A percentile compares a stretch with the other conserved stretches of the same genome.
phyloP scores from a whole-genome alignment of 2,329 filamentous ascomycete species.

The Pseudonectria buxi region DNA sequence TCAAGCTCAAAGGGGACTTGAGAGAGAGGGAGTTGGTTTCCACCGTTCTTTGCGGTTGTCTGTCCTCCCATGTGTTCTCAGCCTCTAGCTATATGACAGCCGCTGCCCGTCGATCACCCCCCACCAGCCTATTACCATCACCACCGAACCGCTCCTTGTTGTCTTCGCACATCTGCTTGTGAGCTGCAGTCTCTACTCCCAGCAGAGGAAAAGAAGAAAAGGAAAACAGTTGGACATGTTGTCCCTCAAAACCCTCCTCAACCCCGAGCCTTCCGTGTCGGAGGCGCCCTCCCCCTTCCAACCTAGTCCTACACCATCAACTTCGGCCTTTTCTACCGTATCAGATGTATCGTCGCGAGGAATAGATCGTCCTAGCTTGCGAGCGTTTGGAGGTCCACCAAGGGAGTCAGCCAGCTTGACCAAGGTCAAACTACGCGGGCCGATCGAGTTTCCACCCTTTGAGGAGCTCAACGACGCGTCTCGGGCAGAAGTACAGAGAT shows the following conservation, averaged over 20 bases:
- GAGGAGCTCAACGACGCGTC: conserved; percentile 57
- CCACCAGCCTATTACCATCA: no score
- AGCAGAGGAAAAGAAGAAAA: no score
- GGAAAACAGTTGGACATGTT: conserved; percentile 42
- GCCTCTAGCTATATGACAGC: conserved; percentile 22
- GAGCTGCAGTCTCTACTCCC: no score
- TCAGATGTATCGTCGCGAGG: conserved; percentile 5
- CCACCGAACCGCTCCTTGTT: no score
- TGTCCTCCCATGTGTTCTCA: conserved; percentile 19
- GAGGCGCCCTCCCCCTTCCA: conserved; percentile 29
- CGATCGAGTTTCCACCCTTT: conserved; percentile 67
- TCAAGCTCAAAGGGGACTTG: conserved; percentile 18
- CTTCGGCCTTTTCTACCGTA: conserved; percentile 9
- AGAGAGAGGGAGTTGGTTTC: conserved; percentile 11
- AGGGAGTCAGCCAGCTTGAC: conserved; percentile 43
- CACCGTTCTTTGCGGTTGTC: conserved; percentile 13
- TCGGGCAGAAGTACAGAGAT: conserved; percentile 51
- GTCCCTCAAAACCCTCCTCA: conserved; percentile 59
- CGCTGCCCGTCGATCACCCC: conserved; percentile 14
- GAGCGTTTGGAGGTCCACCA: conserved; percentile 19
- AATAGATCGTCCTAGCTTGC: conserved; percentile 9
- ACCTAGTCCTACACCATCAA: conserved; percentile 29
- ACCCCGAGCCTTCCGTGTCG: conserved; percentile 46
- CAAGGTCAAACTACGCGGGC: conserved; percentile 56
- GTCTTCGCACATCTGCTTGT: no score